phyloP scores from a whole-genome alignment of 2,329 filamentous ascomycete genomes.

The Talaromyces albobiverticillius region DNA sequence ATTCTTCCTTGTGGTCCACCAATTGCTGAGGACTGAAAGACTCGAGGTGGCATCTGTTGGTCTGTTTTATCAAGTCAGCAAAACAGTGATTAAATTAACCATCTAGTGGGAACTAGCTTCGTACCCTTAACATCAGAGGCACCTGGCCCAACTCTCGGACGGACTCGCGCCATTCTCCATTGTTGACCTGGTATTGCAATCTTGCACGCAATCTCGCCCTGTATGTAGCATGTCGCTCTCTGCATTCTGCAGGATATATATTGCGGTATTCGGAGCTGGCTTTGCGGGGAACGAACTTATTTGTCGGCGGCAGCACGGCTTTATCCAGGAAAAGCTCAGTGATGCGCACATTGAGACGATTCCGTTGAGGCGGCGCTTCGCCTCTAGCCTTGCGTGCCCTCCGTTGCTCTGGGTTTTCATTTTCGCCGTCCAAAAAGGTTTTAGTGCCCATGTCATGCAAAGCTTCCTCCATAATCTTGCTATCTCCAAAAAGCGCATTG shows the following conservation, averaged over 20 bases:
- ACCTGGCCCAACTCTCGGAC: slow-evolving; percentile 82
- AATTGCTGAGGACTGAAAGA: slow-evolving; percentile 78
- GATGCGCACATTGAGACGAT: slow-evolving; percentile 73
- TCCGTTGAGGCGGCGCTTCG: slow-evolving; percentile 57
- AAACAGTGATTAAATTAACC: neutral
- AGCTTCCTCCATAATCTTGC: slow-evolving; percentile 71
- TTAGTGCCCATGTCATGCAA: slow-evolving; percentile 88
- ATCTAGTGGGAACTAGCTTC: slow-evolving; percentile 20
- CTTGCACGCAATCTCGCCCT: slow-evolving; percentile 79
- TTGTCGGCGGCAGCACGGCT: slow-evolving; percentile 71
- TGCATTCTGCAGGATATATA: slow-evolving; percentile 86
- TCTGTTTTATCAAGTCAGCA: slow-evolving; percentile 47
- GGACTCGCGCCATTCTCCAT: slow-evolving; percentile 78
- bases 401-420: slow-evolving; percentile 39
- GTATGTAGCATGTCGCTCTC: slow-evolving; percentile 91
- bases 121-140: slow-evolving; percentile 88
- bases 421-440: slow-evolving; percentile 77
- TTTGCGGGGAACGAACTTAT: slow-evolving; percentile 76
- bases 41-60: slow-evolving; percentile 86
- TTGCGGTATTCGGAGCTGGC: slow-evolving; percentile 52
- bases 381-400: slow-evolving; percentile 50
- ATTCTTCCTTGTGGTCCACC: slow-evolving; percentile 86
- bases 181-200: slow-evolving; percentile 82
- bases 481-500: slow-evolving; percentile 77
- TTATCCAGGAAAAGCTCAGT: slow-evolving; percentile 81